Conservation (phyloP, 2,329 filamentous ascomycete species). For the Raffaelea arxii region DNA sequence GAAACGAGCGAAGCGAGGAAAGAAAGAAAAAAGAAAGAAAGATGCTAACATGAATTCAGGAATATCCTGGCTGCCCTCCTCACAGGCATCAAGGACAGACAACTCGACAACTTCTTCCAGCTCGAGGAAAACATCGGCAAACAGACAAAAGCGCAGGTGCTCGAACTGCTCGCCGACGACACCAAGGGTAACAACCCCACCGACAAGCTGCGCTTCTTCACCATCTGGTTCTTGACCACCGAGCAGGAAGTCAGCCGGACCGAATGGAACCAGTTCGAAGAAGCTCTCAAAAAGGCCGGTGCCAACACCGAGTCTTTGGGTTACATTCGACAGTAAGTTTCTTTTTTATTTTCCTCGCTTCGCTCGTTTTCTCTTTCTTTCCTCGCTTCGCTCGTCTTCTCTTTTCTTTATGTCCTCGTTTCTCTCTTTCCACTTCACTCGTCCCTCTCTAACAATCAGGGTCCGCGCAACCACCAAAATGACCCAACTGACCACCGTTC, state of each 20-base stretch:
- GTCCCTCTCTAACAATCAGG: slow-evolving; percentile 1
- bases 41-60: slow-evolving; percentile 2
- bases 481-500: slow-evolving; percentile 93
- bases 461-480: slow-evolving; percentile 71
- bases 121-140: slow-evolving; percentile 88
- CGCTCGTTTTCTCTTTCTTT: not conserved
- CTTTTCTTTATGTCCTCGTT: no score
- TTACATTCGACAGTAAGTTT: slow-evolving; percentile 72
- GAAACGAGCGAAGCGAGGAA: no score
- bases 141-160: slow-evolving; percentile 78
- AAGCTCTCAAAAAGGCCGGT: slow-evolving; percentile 66
- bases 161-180: slow-evolving; percentile 74
- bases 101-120: slow-evolving; percentile 94
- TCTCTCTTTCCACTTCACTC: not conserved
- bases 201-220: slow-evolving; percentile 88
- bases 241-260: slow-evolving; percentile 76
- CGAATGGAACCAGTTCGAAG: slow-evolving; percentile 80
- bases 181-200: slow-evolving; percentile 74
- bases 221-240: slow-evolving; percentile 94
- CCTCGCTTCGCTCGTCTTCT: slow-evolving; percentile 71
- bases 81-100: slow-evolving; percentile 81
- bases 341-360: no score
- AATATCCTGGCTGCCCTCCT: slow-evolving; percentile 76
- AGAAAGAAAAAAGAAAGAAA: not conserved
- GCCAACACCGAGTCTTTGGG: slow-evolving; percentile 68